Percentiles rank a stretch among this genome's conserved stretches.
Conservation (phyloP, 495 filamentous ascomycete genomes). For the Lasiosphaeriaceae sp. region DNA sequence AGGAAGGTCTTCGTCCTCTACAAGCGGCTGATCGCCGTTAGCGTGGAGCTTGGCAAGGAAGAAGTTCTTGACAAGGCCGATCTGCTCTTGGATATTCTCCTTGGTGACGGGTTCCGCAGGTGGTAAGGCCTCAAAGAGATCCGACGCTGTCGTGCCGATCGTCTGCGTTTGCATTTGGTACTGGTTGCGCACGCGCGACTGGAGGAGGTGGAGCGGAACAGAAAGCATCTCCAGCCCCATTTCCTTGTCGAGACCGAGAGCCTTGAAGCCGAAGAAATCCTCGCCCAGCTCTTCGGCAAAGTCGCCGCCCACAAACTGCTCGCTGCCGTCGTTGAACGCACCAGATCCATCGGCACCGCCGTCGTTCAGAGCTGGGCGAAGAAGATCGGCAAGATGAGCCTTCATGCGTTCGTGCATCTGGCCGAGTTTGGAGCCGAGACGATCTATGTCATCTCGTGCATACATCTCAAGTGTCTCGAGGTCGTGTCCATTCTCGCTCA, state of each 20-base stretch:
- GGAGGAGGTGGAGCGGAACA: constrained; percentile 90
- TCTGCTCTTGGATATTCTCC: constrained; percentile 70
- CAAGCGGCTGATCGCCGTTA: constrained; percentile 72
- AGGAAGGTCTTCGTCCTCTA: constrained; percentile 95
- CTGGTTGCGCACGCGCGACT: constrained; percentile 79
- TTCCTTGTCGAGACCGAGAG: constrained; percentile 85
- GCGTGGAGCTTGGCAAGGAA: constrained; percentile 83
- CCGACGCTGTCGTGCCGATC: constrained; percentile 45
- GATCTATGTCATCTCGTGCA: constrained; percentile 88
- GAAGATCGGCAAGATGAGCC: constrained; percentile 78
- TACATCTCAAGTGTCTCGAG: constrained; percentile 81
- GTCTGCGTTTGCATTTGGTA: constrained; percentile 71
- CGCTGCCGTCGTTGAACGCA: constrained; percentile 92
- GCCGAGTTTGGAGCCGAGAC: constrained; percentile 75
- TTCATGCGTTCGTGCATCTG: constrained; percentile 92
- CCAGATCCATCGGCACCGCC: constrained; percentile 78
- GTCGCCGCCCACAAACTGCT: constrained; percentile 94
- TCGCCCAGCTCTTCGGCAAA: constrained; percentile 97
- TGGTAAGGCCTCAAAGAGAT: constrained; percentile 65
- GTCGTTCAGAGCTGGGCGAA: constrained; percentile 80
- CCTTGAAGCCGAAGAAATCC: constrained; percentile 98
- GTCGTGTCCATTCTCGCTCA: constrained; percentile 76
- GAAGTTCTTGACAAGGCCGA: constrained; percentile 83
- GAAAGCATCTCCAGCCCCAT: constrained; percentile 79
- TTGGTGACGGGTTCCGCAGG: constrained; percentile 74